Conservation (phyloP, 2,329 filamentous ascomycete species). For the Ciborinia camelliae region DNA sequence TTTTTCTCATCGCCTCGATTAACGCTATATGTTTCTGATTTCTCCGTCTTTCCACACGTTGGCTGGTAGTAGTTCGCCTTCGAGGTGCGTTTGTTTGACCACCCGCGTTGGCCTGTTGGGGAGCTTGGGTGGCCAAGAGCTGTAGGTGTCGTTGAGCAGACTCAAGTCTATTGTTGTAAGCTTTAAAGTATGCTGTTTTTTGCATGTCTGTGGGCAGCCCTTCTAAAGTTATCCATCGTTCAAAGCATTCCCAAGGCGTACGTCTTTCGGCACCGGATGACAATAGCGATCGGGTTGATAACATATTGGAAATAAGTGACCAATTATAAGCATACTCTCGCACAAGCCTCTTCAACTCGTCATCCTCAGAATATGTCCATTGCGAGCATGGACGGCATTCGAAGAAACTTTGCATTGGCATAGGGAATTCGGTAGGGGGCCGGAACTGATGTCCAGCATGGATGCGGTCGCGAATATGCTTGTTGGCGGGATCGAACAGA, state of each 20-base stretch:
- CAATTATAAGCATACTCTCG: conserved; percentile 97
- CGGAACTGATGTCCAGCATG: conserved; percentile 91
- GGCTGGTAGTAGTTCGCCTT: conserved; percentile 71
- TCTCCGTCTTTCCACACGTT: conserved; percentile 81
- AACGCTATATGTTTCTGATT: conserved; percentile 84
- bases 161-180: conserved; percentile 60
- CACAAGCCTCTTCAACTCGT: conserved; percentile 79
- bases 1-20: conserved; percentile 91
- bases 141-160: conserved; percentile 52
- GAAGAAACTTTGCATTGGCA: conserved; percentile 89
- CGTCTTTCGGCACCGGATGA: conserved; percentile 83
- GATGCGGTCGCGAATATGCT: conserved; percentile 81
- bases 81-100: conserved; percentile 51
- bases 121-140: conserved; percentile 38
- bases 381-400: conserved; percentile 83
- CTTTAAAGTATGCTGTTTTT: conserved; percentile 91
- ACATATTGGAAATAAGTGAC: conserved; percentile 83
- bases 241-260: conserved; percentile 98
- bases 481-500: conserved; percentile 85
- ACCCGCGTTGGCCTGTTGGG: conserved; percentile 37
- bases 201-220: conserved; percentile 89
- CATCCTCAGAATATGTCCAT: conserved; percentile 87
- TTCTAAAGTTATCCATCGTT: conserved; percentile 91
- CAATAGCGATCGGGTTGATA: conserved; percentile 71
- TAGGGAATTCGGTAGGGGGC: conserved; percentile 84